Conservation (phyloP, 1,139 yeast species). For the Yamadazyma triangularis region DNA sequence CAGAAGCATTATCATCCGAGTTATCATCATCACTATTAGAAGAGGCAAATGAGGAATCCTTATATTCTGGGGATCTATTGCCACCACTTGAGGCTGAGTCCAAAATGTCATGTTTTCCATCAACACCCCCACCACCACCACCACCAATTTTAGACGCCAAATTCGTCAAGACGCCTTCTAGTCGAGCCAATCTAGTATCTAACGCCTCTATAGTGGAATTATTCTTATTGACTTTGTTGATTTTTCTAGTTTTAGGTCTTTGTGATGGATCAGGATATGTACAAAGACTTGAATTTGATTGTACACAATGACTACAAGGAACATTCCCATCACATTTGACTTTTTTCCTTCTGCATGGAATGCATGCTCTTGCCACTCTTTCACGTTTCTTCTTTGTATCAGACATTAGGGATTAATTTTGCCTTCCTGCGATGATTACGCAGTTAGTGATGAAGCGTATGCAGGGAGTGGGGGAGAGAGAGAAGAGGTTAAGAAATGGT, state of each 20-base stretch:
- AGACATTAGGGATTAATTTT: too few species aligned
- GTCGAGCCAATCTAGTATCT: conserved; percentile 9
- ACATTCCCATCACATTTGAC: conserved; percentile 41
- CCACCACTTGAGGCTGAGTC: neutral
- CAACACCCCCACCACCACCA: neutral
- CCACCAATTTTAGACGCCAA: conserved; percentile 8
- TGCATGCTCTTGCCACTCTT: conserved; percentile 42
- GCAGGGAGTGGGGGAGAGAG: too few species aligned
- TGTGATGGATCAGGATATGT: conserved; percentile 14
- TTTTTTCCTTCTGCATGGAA: conserved; percentile 40
- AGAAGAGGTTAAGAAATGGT: too few species aligned
- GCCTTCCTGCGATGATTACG: too few species aligned
- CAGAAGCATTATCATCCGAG: neutral
- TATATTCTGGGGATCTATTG: too few species aligned
- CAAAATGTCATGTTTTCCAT: neutral
- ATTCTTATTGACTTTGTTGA: conserved; percentile 3
- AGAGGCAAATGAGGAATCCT: neutral
- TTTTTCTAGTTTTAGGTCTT: conserved; percentile 9
- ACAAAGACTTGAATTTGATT: conserved; percentile 13
- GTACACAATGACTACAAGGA: conserved; percentile 37
- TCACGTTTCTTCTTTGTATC: conserved; percentile 16
- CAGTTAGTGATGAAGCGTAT: too few species aligned
- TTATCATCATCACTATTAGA: neutral
- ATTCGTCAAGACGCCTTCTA: conserved; percentile 8
- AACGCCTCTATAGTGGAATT: conserved; percentile 7